phyloP scores from a whole-genome alignment of 2,329 filamentous ascomycete genomes.

The Cercospora sojina region DNA sequence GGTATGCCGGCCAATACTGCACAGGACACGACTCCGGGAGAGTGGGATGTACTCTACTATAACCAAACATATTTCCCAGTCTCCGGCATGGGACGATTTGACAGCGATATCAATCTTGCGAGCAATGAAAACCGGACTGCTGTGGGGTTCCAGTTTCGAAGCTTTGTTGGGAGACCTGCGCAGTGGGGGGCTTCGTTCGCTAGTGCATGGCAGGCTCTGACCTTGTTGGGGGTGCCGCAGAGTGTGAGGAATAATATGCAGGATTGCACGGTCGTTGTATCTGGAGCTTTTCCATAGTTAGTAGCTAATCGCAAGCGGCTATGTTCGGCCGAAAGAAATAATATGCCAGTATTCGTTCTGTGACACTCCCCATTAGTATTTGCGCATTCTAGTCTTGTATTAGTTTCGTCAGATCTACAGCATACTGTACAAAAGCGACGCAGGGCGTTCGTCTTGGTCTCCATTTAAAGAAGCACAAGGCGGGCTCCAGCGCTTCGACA shows the following conservation, averaged over 20 bases:
- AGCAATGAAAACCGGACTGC: conserved; percentile 21
- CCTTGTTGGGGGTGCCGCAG: conserved; percentile 19
- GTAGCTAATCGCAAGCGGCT: neutral
- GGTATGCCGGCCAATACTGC: conserved; percentile 38
- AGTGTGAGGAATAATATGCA: conserved; percentile 16
- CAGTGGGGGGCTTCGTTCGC: conserved; percentile 34
- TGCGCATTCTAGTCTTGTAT: no score
- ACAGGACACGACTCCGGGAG: conserved; percentile 51
- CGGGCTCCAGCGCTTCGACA: no score
- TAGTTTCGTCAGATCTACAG: no score
- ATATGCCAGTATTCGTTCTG: neutral
- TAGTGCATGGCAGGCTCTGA: conserved; percentile 22
- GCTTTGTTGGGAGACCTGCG: conserved; percentile 38
- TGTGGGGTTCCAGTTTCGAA: conserved; percentile 23
- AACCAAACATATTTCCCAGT: conserved; percentile 34
- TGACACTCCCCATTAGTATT: no score
- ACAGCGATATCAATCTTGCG: conserved; percentile 37
- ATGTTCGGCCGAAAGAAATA: neutral
- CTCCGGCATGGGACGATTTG: conserved; percentile 34
- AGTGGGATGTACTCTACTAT: conserved; percentile 56
- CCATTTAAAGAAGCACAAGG: no score
- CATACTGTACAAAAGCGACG: no score
- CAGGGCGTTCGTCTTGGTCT: no score
- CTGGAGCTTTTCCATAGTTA: neutral
- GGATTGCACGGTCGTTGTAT: conserved; percentile 21